phyloP scores from a whole-genome alignment of 495 filamentous ascomycete genomes.

The Rhypophila decipiens region DNA sequence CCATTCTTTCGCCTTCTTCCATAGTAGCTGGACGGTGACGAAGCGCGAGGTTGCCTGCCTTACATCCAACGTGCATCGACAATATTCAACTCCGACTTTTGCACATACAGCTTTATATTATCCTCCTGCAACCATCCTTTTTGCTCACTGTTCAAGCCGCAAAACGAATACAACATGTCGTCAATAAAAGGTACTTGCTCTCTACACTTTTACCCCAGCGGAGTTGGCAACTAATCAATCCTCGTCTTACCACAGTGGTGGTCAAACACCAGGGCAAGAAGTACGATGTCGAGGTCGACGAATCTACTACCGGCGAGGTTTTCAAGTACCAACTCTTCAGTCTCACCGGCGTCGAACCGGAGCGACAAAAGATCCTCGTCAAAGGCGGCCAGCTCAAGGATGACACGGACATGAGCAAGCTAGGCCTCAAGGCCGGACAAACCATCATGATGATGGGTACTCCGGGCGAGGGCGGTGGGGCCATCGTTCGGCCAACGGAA shows the following conservation, averaged over 20 bases:
- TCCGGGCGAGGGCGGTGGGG: conserved; percentile 56
- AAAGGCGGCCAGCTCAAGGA: conserved; percentile 94
- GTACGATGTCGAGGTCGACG: conserved; percentile 87
- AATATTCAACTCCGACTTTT: neutral
- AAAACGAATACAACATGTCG: conserved; percentile 19
- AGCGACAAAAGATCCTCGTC: conserved; percentile 89
- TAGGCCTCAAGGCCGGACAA: conserved; percentile 80
- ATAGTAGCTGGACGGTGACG: conserved; percentile 6
- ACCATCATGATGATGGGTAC: conserved; percentile 97
- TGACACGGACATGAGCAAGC: conserved; percentile 77
- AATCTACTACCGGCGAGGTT: conserved; percentile 75
- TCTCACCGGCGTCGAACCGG: conserved; percentile 90
- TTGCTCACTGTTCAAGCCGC: too few species aligned
- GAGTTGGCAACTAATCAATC: neutral
- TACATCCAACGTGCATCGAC: neutral
- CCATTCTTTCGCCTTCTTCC: conserved; percentile 16
- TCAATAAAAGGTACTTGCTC: conserved; percentile 19
- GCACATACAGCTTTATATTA: neutral
- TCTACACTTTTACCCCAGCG: neutral
- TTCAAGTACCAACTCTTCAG: conserved; percentile 96
- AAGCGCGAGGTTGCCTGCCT: conserved; percentile 11
- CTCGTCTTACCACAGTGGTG: conserved; percentile 53
- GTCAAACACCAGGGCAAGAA: conserved; percentile 94
- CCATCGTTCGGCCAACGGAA: conserved; percentile 70
- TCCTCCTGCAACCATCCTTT: neutral